Conservation (phyloP, 2,329 filamentous ascomycete genomes). For the Pseudogymnoascus sp. region DNA sequence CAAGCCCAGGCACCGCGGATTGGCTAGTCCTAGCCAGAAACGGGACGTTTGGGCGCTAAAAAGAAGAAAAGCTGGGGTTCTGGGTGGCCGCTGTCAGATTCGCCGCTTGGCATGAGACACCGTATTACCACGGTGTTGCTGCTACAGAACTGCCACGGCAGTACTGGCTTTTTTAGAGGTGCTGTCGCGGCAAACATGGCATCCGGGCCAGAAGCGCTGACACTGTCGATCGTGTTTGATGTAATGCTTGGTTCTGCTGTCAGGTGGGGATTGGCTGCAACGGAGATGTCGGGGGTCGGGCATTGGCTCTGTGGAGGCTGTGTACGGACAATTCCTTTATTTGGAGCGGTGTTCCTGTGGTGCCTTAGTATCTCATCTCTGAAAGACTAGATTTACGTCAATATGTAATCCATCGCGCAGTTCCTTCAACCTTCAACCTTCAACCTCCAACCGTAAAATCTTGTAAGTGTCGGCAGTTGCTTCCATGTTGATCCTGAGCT, state of each 20-base stretch:
- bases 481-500: background rate
- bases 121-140: background rate
- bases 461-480: background rate
- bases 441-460: background rate
- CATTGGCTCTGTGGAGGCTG: background rate
- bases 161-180: background rate
- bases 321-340: background rate
- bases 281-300: background rate
- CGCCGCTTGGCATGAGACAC: background rate
- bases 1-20: background rate
- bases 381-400: background rate
- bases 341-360: background rate
- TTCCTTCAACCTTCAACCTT: background rate
- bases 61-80: background rate
- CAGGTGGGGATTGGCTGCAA: background rate
- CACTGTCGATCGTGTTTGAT: background rate
- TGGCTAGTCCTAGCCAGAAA: background rate
- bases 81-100: background rate
- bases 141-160: background rate
- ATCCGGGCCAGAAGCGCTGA: background rate
- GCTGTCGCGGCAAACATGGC: background rate
- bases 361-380: background rate
- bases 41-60: background rate
- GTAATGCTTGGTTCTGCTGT: conserved; percentile 1
- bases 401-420: background rate